phyloP scores from a whole-genome alignment of 2,329 filamentous ascomycete species.

The Aspergillus tubingensis region DNA sequence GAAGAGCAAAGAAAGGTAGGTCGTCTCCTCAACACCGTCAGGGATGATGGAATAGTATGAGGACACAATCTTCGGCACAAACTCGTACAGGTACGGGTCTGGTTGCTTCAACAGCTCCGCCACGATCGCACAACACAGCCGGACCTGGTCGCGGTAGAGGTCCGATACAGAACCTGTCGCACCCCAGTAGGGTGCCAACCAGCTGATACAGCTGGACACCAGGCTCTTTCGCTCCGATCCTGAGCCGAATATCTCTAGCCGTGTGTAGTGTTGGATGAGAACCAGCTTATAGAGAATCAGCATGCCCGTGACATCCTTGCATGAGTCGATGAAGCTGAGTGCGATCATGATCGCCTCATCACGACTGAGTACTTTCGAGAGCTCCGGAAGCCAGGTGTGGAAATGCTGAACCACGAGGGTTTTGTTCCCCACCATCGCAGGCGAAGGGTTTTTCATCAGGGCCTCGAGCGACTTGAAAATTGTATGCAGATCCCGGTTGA shows the following conservation, averaged over 20 bases:
- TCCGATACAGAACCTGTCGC: slow-evolving; percentile 70
- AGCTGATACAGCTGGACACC: slow-evolving; percentile 78
- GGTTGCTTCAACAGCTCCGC: slow-evolving; percentile 80
- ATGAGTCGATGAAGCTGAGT: slow-evolving; percentile 92
- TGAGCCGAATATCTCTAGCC: slow-evolving; percentile 77
- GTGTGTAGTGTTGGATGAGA: slow-evolving; percentile 87
- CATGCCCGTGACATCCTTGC: slow-evolving; percentile 82
- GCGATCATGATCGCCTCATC: slow-evolving; percentile 90
- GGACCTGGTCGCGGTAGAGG: slow-evolving; percentile 90
- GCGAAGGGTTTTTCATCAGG: slow-evolving; percentile 84
- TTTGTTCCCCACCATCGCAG: slow-evolving; percentile 88
- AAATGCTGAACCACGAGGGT: slow-evolving; percentile 95
- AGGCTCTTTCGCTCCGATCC: slow-evolving; percentile 73
- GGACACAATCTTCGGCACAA: slow-evolving; percentile 86
- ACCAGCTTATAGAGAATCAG: slow-evolving; percentile 89
- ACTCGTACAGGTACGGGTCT: slow-evolving; percentile 79
- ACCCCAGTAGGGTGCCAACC: slow-evolving; percentile 95
- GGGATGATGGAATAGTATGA: slow-evolving; percentile 79
- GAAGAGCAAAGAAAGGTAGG: slow-evolving; percentile 80
- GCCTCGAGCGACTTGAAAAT: slow-evolving; percentile 89
- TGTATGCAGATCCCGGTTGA: slow-evolving; percentile 77
- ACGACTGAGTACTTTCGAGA: slow-evolving; percentile 71
- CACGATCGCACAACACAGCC: slow-evolving; percentile 88
- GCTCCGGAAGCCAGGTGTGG: slow-evolving; percentile 94
- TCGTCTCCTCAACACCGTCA: slow-evolving; percentile 60